A percentile compares a stretch with the other conserved stretches of the same genome.
phyloP scores from a whole-genome alignment of 257 asterid species.

The Catharanthus roseus region DNA sequence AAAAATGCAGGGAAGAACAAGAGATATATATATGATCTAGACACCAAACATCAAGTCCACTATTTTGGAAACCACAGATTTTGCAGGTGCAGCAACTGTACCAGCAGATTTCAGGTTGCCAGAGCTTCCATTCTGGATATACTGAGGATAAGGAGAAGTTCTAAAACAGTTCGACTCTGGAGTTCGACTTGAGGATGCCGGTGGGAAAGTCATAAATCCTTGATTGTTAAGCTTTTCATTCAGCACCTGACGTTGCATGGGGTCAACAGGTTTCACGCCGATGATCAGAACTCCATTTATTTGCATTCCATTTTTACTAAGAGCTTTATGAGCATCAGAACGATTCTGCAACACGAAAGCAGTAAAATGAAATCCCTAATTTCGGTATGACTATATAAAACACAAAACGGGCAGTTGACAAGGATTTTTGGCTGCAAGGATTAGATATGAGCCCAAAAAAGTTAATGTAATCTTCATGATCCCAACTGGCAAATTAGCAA shows the following conservation, averaged over 20 bases:
- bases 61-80: constrained; percentile 79
- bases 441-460: no score
- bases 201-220: constrained; percentile 77
- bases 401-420: background rate
- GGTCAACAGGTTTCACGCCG: constrained; percentile 90
- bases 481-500: background rate
- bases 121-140: constrained; percentile 58
- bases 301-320: constrained; percentile 71
- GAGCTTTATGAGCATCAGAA: constrained; percentile 86
- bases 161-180: constrained; percentile 43
- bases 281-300: constrained; percentile 84
- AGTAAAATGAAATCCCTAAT: background rate
- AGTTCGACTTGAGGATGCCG: constrained; percentile 45
- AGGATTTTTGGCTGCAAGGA: background rate
- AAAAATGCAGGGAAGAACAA: constrained; percentile 3
- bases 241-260: constrained; percentile 65
- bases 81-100: constrained; percentile 80
- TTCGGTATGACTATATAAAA: background rate
- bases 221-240: constrained; percentile 64
- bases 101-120: constrained; percentile 49
- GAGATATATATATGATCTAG: constrained; percentile 16
- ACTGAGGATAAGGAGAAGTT: constrained; percentile 52
- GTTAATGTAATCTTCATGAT: background rate
- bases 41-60: constrained; percentile 94
- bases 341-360: constrained; percentile 48